Evolutionary conservation across 441 rosid genomes (phyloP).

Genomic region (Euphorbia corollata): DNA sequence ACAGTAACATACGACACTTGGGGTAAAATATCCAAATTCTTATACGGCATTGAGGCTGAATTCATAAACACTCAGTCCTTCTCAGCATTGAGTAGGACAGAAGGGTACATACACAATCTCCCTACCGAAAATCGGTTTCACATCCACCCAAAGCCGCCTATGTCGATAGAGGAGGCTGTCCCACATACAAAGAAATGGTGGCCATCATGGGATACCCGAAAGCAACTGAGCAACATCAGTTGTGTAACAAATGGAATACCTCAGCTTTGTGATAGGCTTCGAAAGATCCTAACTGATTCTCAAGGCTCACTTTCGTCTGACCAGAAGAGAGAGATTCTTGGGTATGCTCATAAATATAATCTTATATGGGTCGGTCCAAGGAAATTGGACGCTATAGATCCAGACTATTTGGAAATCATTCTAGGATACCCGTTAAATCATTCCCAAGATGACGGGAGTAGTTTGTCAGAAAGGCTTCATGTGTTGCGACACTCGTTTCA

Average conservation of each 20-base stretch:
- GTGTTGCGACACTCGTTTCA: conserved; percentile 60
- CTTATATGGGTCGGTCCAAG: conserved; percentile 71
- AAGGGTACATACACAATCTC: conserved; percentile 89
- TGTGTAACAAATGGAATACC: conserved; percentile 33
- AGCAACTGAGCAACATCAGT: conserved; percentile 39
- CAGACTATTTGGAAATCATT: conserved; percentile 58
- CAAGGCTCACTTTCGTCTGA: conserved; percentile 46
- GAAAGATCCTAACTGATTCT: conserved; percentile 39
- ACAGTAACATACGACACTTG: conserved; percentile 42
- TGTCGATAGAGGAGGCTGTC: conserved; percentile 59
- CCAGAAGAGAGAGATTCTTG: conserved; percentile 53
- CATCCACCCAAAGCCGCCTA: conserved; percentile 47
- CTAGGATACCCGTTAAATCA: conserved; percentile 77
- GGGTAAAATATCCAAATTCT: conserved; percentile 61
- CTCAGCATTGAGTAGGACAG: conserved; percentile 65
- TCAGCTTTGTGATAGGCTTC: conserved; percentile 52
- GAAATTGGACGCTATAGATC: conserved; percentile 47
- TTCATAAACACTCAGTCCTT: conserved; percentile 50
- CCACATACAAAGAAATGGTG: conserved; percentile 74
- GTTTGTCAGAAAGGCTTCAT: conserved; percentile 45
- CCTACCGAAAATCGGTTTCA: conserved; percentile 51
- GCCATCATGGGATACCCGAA: conserved; percentile 94
- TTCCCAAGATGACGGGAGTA: conserved; percentile 39
- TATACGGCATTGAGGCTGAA: conserved; percentile 62
- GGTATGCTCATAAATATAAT: conserved; percentile 45